Evolutionary conservation across 164 flowering plant genomes (phyloP).

Genomic region (Piper betle): DNA sequence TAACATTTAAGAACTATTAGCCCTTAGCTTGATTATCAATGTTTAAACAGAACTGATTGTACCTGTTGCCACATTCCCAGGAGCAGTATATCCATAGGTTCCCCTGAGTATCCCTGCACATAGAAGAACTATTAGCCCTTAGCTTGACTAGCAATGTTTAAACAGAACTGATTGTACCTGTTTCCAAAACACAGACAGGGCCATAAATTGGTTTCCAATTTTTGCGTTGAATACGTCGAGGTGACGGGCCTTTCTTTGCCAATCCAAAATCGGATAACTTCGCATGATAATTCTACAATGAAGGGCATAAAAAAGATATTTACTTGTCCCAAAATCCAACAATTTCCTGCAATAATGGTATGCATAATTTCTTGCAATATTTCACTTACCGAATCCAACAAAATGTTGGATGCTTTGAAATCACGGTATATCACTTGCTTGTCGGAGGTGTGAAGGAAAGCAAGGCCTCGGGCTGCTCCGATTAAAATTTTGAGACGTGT

Average conservation of each 20-base stretch:
- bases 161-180: no score
- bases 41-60: not conserved
- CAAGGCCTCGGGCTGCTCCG: constrained; percentile 79
- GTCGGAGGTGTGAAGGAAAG: constrained; percentile 66
- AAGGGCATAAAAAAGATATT: no score
- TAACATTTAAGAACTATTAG: no score
- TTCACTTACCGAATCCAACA: constrained; percentile 64
- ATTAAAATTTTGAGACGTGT: constrained; percentile 53
- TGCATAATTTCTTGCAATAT: not conserved
- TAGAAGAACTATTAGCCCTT: no score
- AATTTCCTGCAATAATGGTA: not conserved
- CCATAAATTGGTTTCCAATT: no score
- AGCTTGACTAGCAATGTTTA: no score
- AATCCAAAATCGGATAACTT: constrained; percentile 87
- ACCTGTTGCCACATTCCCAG: constrained; percentile 91
- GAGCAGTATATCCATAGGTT: constrained; percentile 87
- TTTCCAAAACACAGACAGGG: no score
- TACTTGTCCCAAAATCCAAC: not conserved
- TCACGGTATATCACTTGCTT: constrained; percentile 69
- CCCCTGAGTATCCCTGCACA: no score
- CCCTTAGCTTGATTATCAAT: not conserved
- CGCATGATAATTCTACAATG: constrained; percentile 57
- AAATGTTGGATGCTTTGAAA: constrained; percentile 79
- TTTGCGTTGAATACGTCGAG: no score
- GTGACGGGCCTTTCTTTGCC: constrained; percentile 65